Conservation (phyloP, 2,329 filamentous ascomycete species). For the Paraphaeosphaeria sporulosa region DNA sequence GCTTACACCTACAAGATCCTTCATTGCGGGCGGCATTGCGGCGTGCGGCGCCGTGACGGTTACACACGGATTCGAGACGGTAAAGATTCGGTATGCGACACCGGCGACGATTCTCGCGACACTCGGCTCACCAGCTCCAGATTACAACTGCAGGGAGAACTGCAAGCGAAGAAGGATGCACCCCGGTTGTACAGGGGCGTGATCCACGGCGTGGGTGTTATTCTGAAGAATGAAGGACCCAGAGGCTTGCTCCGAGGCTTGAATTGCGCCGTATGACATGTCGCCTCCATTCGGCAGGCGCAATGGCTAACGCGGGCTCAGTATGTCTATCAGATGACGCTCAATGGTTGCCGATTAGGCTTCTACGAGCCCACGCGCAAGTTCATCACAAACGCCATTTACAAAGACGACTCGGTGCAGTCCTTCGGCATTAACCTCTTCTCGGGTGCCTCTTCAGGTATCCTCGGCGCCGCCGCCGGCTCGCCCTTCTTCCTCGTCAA, state of each 20-base stretch:
- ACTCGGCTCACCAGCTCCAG: conserved; percentile 53
- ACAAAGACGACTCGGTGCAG: conserved; percentile 77
- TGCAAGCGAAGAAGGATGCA: conserved; percentile 84
- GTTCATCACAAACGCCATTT: conserved; percentile 71
- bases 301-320: conserved; percentile 38
- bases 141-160: conserved; percentile 94
- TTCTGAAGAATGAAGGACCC: conserved; percentile 87
- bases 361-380: conserved; percentile 96
- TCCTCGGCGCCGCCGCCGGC: conserved; percentile 90
- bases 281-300: not conserved
- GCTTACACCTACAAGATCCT: conserved; percentile 65
- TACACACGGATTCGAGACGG: conserved; percentile 97
- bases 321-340: conserved; percentile 94
- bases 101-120: not conserved
- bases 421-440: conserved; percentile 92
- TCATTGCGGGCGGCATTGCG: conserved; percentile 94
- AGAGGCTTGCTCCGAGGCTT: conserved; percentile 87
- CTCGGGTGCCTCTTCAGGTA: conserved; percentile 85
- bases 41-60: conserved; percentile 97
- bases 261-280: conserved; percentile 72
- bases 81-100: conserved; percentile 85
- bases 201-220: conserved; percentile 88
- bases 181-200: conserved; percentile 90
- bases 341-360: conserved; percentile 94
- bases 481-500: conserved; percentile 98